Evolutionary conservation across 1,139 yeast genomes (phyloP).

Genomic region (Spathaspora jeffriesii): DNA sequence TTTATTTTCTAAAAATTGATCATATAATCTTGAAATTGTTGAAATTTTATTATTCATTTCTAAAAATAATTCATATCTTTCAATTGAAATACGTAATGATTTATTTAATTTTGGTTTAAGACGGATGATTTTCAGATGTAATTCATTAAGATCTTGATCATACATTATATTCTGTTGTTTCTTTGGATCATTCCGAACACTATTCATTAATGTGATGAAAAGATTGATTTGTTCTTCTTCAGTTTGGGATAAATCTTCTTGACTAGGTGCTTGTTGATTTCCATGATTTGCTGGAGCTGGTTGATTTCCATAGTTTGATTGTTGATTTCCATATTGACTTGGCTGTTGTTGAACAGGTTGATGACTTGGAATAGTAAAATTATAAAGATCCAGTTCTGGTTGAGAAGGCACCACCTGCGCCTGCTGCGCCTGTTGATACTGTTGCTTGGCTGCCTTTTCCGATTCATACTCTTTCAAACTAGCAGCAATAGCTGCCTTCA

Average conservation of each 20-base stretch:
- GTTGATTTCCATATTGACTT: conserved; percentile 9
- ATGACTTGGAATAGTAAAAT: conserved; percentile 14
- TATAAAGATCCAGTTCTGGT: conserved; percentile 33
- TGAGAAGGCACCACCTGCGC: conserved; percentile 8
- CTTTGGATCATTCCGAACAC: conserved; percentile 50
- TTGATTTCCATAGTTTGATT: conserved; percentile 2
- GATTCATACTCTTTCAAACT: conserved; percentile 73
- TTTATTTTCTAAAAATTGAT: conserved; percentile 72
- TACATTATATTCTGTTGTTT: conserved; percentile 52
- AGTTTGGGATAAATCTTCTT: conserved; percentile 47
- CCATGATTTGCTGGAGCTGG: conserved; percentile 8
- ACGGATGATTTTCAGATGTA: conserved; percentile 63
- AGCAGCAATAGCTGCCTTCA: conserved; percentile 96
- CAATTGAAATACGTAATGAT: conserved; percentile 61
- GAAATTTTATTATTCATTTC: conserved; percentile 83
- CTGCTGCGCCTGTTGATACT: conserved; percentile 9
- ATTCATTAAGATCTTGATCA: conserved; percentile 61
- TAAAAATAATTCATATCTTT: conserved; percentile 68
- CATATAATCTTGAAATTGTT: conserved; percentile 78
- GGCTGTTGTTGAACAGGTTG: too few species aligned
- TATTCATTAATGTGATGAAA: conserved; percentile 66
- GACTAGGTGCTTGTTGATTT: conserved; percentile 13
- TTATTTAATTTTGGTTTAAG: conserved; percentile 76
- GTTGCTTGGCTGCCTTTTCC: conserved; percentile 24
- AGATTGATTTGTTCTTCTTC: conserved; percentile 72